A percentile compares a stretch with the other conserved stretches of the same genome.
phyloP scores from a whole-genome alignment of 805 yeast species.

The Candida tammaniensis region DNA sequence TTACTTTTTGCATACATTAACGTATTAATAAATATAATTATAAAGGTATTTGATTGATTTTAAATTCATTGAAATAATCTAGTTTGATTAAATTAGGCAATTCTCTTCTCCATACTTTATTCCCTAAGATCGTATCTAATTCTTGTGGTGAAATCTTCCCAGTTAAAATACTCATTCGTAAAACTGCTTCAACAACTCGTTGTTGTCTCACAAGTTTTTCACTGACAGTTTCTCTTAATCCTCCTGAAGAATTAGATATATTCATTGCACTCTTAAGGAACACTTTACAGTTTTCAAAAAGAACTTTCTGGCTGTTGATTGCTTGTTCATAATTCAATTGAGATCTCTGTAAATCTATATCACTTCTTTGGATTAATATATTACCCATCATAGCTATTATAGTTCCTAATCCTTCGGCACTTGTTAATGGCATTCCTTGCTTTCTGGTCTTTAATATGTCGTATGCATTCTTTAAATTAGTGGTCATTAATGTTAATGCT shows the following conservation, averaged over 20 bases:
- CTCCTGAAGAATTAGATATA: slow-evolving; percentile 46
- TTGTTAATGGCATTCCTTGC: slow-evolving; percentile 15
- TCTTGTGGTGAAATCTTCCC: slow-evolving; percentile 28
- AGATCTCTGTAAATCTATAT: slow-evolving; percentile 50
- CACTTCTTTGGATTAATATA: slow-evolving; percentile 49
- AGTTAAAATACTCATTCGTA: slow-evolving; percentile 46
- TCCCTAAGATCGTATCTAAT: slow-evolving; percentile 30
- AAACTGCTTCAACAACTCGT: slow-evolving; percentile 42
- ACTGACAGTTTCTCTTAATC: slow-evolving; percentile 45
- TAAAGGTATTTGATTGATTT: slow-evolving; percentile 1
- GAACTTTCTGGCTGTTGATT: slow-evolving; percentile 22
- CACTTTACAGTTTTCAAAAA: slow-evolving; percentile 39
- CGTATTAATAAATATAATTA: background rate
- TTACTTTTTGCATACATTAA: background rate
- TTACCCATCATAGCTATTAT: slow-evolving; percentile 37
- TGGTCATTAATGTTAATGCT: slow-evolving; percentile 35
- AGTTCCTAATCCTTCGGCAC: slow-evolving; percentile 27
- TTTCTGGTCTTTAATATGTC: slow-evolving; percentile 24
- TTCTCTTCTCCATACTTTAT: slow-evolving; percentile 26
- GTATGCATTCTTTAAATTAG: slow-evolving; percentile 37
- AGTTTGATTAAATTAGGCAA: slow-evolving; percentile 20
- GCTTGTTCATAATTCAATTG: slow-evolving; percentile 31
- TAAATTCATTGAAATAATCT: slow-evolving; percentile 23
- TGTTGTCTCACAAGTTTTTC: slow-evolving; percentile 44
- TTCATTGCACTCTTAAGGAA: slow-evolving; percentile 47